Evolutionary conservation across 163 green algal genomes (phyloP), one percentile per base, ranked within the genome.

Genomic region (Chloromonas sp.): DNA sequence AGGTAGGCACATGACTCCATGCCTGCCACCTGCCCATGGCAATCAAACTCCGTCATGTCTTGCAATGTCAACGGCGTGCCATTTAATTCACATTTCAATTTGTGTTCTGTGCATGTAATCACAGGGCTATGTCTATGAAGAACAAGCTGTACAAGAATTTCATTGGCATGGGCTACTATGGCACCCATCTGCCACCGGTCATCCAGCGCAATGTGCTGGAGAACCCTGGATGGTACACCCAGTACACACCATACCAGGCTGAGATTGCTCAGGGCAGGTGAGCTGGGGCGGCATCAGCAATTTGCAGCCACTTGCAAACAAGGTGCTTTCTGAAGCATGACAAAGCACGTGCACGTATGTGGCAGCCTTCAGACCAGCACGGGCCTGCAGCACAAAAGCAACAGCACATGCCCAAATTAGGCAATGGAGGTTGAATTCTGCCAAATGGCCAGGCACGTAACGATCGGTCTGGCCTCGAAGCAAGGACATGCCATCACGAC

Each of bases 151-250:
- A 94, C 87, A 98, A 99, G 93, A 95, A 85, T 61, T 99, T 94
- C 94, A 93, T 99, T 15, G 97, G 97, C 84, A 98, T 98, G 95
- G 97, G 97, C 62, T 99, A 99, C 93, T 97, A 99, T 89, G 91
- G 92, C 88, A 99, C 96, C 0, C 91, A 97, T 88, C 79, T 96
- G 58, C 97, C 97, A 3, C 88, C 94, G 3, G 97, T 99, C 74
- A 99, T 99, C 89, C 93, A 97, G 87, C 93, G 97, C 84, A 99
- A 99, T 90, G 89, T 99, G 83, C 94, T 99, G 88, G 97, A 99
- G 92, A 99, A 99, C 91, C 97, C 97, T 13, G 97, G 97, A 15
- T 99, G 97, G 97, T 99, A 99, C 96, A 99, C 97, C 0, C 97
- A 99, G 93, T 99, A 99, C 94, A 99, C 97, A 15, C 97, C 97